These are phyloP conservation scores for Chytriomyces sp. DNA, from an alignment of 192 early-diverging fungal species.

Conservation along the genomic window DNA sequence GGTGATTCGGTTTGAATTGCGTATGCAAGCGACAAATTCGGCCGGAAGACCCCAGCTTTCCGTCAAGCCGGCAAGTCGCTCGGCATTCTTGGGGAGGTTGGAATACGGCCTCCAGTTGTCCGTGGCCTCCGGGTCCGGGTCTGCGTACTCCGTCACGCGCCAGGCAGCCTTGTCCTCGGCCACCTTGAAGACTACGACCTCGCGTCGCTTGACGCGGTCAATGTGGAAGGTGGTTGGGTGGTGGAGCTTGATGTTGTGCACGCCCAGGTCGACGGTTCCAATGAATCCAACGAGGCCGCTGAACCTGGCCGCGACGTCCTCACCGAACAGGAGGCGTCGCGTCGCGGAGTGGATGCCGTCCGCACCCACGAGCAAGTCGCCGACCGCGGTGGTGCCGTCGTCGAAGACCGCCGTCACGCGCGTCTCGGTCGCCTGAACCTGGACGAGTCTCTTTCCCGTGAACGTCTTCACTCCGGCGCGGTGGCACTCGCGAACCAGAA, in stretches of 20 bases:
- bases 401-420: conserved; percentile 9
- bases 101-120: conserved; percentile 8
- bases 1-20: conserved; percentile 1
- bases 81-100: conserved; percentile 3
- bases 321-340: conserved; percentile 33
- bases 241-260: conserved; percentile 1
- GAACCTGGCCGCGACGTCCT: conserved; percentile 7
- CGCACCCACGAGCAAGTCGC: conserved; percentile 19
- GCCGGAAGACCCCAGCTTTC: conserved; percentile 4
- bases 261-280: conserved; percentile 2
- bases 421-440: background rate
- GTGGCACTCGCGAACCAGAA: background rate
- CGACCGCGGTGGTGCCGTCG: background rate
- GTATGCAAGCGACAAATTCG: background rate
- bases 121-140: background rate
- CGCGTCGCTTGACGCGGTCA: conserved; percentile 1
- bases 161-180: conserved; percentile 2
- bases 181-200: background rate
- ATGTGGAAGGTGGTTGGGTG: background rate
- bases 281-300: conserved; percentile 12
- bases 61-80: conserved; percentile 11
- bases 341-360: conserved; percentile 20
- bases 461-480: background rate
- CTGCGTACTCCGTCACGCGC: background rate
- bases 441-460: background rate